phyloP scores from a whole-genome alignment of 177 flowering plant genomes.

The Vitis hybrid region DNA sequence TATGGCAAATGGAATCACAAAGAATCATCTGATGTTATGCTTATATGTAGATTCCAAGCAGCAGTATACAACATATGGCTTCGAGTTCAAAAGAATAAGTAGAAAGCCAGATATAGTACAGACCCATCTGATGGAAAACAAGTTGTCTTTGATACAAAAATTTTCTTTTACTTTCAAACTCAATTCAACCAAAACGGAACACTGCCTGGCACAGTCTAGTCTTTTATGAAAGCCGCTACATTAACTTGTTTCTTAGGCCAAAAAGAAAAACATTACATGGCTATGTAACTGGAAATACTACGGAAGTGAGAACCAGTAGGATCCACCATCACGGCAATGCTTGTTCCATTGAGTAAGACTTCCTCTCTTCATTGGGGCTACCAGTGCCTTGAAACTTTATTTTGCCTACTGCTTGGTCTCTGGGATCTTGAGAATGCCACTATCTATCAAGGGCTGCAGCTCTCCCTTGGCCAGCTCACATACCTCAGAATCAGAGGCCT shows the following conservation, averaged over 20 bases:
- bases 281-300: too few species aligned
- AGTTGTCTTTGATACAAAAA: too few species aligned
- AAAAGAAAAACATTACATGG: too few species aligned
- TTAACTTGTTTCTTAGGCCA: too few species aligned
- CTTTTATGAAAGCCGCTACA: too few species aligned
- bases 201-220: too few species aligned
- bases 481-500: conserved; percentile 52
- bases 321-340: too few species aligned
- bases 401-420: conserved; percentile 24
- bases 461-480: conserved; percentile 47
- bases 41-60: neutral
- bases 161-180: too few species aligned
- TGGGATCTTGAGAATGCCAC: conserved; percentile 57
- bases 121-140: neutral
- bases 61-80: neutral
- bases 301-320: too few species aligned
- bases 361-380: too few species aligned
- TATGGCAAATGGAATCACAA: neutral
- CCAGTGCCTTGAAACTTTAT: conserved; percentile 1
- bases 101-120: neutral
- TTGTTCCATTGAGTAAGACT: too few species aligned
- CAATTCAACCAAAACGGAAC: too few species aligned
- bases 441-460: conserved; percentile 64
- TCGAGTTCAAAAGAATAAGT: neutral
- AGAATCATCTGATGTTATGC: neutral